Evolutionary conservation across 2,329 filamentous ascomycete species (phyloP), one percentile per base, ranked within the genome.

Genomic region (Macroventuria anomochaeta): DNA sequence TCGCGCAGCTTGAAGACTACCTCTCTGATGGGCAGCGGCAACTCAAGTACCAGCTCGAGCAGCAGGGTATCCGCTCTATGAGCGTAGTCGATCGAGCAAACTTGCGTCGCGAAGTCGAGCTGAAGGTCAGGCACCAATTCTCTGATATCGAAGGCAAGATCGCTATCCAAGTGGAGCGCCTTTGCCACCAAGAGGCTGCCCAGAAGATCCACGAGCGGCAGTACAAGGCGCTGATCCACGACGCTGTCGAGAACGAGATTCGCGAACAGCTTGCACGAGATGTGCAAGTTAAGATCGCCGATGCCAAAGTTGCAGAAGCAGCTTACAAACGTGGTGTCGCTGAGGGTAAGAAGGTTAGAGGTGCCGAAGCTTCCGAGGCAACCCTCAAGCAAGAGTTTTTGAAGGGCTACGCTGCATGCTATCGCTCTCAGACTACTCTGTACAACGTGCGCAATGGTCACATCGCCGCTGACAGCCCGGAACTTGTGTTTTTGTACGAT

Each of bases 11-110:
- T 0, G 69, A 71, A 26, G 18, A 52, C 0, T 64, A 62, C 26
- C 61, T 70, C 2, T 26, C 55, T 5, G 47, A 56, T 18, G 69
- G 69, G 6, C 65, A 70, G 40, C 65, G 58, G 25, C 62, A 65
- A 13, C 37, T 67, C 5, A 37, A 54, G 10, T 25, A 39, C 17
- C 29, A 59, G 15, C 41, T 58, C 1, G 58, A 62, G 12, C 26
- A 61, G 17, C 44, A 49, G 0, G 62, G 55, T 2, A 46, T 51
- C 3, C 39, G 41, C 0, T 29, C 39, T 7, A 63, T 65, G 55
- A 52, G 37, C 7, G 46, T 26, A 0, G 33, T 61, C 1, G 49
- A 67, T 0, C 41, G 47, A 5, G 50, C 62, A 5, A 42, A 57
- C 0, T 32, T 55, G 5, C 49, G 39, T 1, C 50, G 29, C 5